Evolutionary conservation across 1,139 yeast genomes (phyloP), one percentile per base, ranked within the genome.

Genomic region (Diutina catenulata): DNA sequence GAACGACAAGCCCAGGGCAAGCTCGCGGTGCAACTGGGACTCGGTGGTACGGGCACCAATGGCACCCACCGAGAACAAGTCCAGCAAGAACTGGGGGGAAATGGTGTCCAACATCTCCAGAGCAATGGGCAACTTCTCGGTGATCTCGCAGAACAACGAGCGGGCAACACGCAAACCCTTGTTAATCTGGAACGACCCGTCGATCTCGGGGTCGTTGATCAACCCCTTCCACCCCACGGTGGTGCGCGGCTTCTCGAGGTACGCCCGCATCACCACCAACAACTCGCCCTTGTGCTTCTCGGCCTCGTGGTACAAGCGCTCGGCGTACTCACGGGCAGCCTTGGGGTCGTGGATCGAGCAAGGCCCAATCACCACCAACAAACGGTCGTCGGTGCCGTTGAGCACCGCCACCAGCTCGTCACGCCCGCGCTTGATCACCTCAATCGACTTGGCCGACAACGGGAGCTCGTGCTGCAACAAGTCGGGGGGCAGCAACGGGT

Each of bases 191-290:
- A 84, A 88, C 41, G 96, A 74, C 43, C 86, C 88, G 56, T 91
- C 95, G 49, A 91, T 81, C 52, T 91, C 95, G 19, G 98, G 98
- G 60, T 91, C 98, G 58, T 91, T 91, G 53, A 91, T 88, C 50
- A 91, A 70, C 47, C 96, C 98, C 62, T 91, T 91, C 98, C 98
- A 91, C 44, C 98, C 98, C 39, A 91, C 97, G 19, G 97, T 91
- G 39, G 98, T 91, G 65, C 98, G 78, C 47, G 98, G 98, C 63
- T 91, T 91, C 62, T 91, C 98, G 53, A 91, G 71, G 67, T 91
- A 91, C 3, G 97, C 97, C 66, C 98, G 79, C 98, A 91, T 91
- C 44, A 91, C 82, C 43, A 91, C 79, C 46, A 76, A 74, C 41
- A 91, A 71, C 50, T 88, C 96, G 37, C 74, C 76, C 48, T 80